Evolutionary conservation across 768 basidiomycete genomes (phyloP), one percentile per base, ranked within the genome.

Genomic region (Psilocybe cyanescens): DNA sequence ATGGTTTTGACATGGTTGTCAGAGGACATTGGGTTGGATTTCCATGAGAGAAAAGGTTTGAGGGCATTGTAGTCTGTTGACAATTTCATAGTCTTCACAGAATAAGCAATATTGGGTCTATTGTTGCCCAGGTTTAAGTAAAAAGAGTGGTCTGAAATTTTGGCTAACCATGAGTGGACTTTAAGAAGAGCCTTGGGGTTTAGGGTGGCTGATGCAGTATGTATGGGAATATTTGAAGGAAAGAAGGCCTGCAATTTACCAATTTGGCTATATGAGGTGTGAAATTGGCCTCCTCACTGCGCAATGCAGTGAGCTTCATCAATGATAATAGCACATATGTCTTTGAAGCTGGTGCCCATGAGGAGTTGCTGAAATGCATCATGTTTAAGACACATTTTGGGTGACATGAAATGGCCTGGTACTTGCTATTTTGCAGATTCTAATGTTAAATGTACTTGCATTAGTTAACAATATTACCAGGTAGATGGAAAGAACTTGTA

Each of bases 311-410:
- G 80, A 0, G 75, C 77, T 55, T 81, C 77, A 54, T 79, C 78
- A n/a, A 79, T 59, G 30, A 81, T 67, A 14, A 76, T 35, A 0
- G 63, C 65, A 4, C 45, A 54, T 30, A 79, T 63, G 49, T 66
- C 57, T 14, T 64, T 44, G 65, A 75, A 69, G 8, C 51, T 51
- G 9, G 66, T 31, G 28, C 35, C 14, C 29, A 55, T 47, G 16
- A 80, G 63, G 3, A 67, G 31, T 39, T 70, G 57, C 0, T 70
- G 69, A 58, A 78, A 77, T 1, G 24, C 59, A 1, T 60, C 41
- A 63, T 79, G 72, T 58, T 72, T 58, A 29, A 78, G 67, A 24
- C 74, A 75, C 78, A 80, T 77, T 57, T 81, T 77, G 0, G 79
- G 78, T 4, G 75, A 78, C 0, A 74, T 70, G 24, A 80, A 50